phyloP scores from a whole-genome alignment of 2,329 filamentous ascomycete species.

The Hypoxylon sp. region DNA sequence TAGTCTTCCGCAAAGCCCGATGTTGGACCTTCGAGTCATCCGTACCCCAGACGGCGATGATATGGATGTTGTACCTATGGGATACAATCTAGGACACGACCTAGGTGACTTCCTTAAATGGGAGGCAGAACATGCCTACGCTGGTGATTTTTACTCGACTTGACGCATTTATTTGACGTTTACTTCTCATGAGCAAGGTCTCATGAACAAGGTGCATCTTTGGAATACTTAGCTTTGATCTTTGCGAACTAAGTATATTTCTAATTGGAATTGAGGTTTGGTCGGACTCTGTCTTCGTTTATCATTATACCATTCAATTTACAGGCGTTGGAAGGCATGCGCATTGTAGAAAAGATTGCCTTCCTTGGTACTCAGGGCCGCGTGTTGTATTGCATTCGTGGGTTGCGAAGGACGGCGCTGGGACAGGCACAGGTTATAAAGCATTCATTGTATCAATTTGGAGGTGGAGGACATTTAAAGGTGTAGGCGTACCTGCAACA shows the following conservation, averaged over 20 bases:
- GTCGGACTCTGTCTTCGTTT: slow-evolving; percentile 10
- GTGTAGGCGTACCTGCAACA: slow-evolving; percentile 16
- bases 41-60: slow-evolving; percentile 54
- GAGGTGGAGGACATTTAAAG: slow-evolving; percentile 3
- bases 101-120: slow-evolving; percentile 69
- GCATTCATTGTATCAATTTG: slow-evolving; percentile 4
- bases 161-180: slow-evolving; percentile 8
- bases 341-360: slow-evolving; percentile 27
- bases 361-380: not conserved
- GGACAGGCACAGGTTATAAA: slow-evolving; percentile 15
- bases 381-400: not conserved
- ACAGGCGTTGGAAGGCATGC: slow-evolving; percentile 26
- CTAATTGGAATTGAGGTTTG: slow-evolving; percentile 16
- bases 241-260: not conserved
- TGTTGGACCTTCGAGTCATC: slow-evolving; percentile 60
- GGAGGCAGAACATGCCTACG: slow-evolving; percentile 65
- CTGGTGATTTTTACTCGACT: slow-evolving; percentile 45
- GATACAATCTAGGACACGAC: slow-evolving; percentile 70
- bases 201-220: slow-evolving; percentile 27
- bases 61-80: slow-evolving; percentile 65
- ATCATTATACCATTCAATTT: slow-evolving; percentile 34
- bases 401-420: slow-evolving; percentile 31
- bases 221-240: slow-evolving; percentile 14
- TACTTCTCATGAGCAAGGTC: slow-evolving; percentile 25
- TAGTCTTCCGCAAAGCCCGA: slow-evolving; percentile 64